Evolutionary conservation across 352 stramenopile species (phyloP).

Genomic region (Globisporangium viniferum): DNA sequence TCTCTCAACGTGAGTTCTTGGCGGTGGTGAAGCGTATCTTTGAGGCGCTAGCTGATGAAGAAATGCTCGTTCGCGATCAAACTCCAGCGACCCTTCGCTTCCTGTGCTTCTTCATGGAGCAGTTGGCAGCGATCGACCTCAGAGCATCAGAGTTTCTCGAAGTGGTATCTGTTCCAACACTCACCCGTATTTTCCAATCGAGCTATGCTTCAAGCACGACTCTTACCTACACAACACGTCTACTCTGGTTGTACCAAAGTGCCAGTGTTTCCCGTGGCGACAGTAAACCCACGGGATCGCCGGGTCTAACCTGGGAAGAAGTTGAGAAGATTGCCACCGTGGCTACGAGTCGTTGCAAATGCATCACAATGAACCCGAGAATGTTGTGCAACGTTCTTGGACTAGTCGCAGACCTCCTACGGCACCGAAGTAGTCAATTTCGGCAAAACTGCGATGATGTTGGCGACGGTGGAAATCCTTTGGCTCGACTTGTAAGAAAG

Average conservation of each 20-base stretch:
- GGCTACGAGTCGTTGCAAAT: not conserved
- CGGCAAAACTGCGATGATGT: not conserved
- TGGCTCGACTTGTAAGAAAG: not conserved
- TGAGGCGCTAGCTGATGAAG: not conserved
- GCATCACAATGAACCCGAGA: not conserved
- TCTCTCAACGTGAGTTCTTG: not conserved
- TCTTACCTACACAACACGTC: not conserved
- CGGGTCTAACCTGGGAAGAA: not conserved
- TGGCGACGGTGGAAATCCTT: not conserved
- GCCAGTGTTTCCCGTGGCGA: not conserved
- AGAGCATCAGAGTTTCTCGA: not conserved
- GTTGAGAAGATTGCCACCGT: not conserved
- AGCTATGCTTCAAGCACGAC: not conserved
- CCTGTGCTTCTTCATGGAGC: constrained; percentile 14
- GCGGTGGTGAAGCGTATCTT: not conserved
- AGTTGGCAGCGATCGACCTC: not conserved
- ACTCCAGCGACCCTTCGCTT: not conserved
- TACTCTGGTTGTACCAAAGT: constrained; percentile 11
- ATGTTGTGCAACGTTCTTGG: constrained; percentile 1
- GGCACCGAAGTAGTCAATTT: not conserved
- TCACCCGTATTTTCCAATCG: constrained; percentile 3
- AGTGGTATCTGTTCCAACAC: not conserved
- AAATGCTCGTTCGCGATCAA: not conserved
- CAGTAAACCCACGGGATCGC: no score
- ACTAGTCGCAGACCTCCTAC: not conserved